phyloP scores from a whole-genome alignment of 495 filamentous ascomycete species.

The Neurospora africana region DNA sequence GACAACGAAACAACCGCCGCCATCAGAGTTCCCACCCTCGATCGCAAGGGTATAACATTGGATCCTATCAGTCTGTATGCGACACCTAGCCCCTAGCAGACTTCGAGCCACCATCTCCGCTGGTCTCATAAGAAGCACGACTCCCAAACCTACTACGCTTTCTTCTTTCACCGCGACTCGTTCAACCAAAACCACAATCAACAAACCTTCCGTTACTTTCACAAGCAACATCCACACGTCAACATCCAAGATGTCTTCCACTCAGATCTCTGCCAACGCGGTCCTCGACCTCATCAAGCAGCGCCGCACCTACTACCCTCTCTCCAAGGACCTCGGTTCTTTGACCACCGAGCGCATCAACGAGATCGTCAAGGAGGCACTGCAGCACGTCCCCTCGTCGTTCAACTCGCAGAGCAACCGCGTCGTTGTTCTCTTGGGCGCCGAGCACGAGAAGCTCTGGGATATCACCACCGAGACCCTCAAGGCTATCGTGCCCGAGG shows the following conservation, averaged over 20 bases:
- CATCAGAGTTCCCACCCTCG: background rate
- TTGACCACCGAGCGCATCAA: slow-evolving; percentile 43
- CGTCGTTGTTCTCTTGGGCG: slow-evolving; percentile 48
- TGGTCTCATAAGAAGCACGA: background rate
- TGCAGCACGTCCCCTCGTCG: slow-evolving; percentile 46
- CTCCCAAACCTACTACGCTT: background rate
- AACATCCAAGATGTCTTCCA: slow-evolving; percentile 17
- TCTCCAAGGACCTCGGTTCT: slow-evolving; percentile 40
- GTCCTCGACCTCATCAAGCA: slow-evolving; percentile 43
- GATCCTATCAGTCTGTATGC: background rate
- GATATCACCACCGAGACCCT: slow-evolving; percentile 43
- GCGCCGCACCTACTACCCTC: slow-evolving; percentile 50
- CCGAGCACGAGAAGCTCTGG: slow-evolving; percentile 58
- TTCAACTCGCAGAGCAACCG: slow-evolving; percentile 62
- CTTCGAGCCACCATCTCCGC: slow-evolving; percentile 5
- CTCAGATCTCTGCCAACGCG: slow-evolving; percentile 18
- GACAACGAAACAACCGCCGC: background rate
- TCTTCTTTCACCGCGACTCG: background rate
- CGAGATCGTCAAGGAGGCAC: slow-evolving; percentile 42
- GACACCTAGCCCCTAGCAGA: background rate
- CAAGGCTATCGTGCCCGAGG: slow-evolving; percentile 47
- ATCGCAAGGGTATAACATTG: background rate
- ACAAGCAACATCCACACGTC: slow-evolving; percentile 7
- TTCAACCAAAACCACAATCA: slow-evolving; percentile 2
- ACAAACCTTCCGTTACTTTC: slow-evolving; percentile 4